Percentiles rank a stretch among this genome's conserved stretches.
Evolutionary conservation across 2,329 filamentous ascomycete genomes (phyloP).

Genomic region (Moelleriella libera): DNA sequence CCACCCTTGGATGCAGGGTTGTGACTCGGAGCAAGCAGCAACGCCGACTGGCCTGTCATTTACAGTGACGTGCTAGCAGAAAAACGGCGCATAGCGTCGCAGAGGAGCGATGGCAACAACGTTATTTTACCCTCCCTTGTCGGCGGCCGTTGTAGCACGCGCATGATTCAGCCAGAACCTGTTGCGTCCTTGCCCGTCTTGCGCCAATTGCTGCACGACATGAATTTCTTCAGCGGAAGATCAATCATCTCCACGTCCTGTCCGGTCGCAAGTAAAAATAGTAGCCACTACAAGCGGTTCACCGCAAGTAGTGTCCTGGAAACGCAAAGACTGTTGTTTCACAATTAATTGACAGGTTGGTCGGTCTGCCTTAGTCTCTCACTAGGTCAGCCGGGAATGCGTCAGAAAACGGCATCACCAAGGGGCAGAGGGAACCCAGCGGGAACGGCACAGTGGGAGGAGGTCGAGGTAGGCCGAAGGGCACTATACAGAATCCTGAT

Average conservation of each 20-base stretch:
- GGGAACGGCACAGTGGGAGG: too few species aligned
- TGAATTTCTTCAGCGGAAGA: too few species aligned
- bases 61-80: background rate
- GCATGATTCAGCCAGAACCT: too few species aligned
- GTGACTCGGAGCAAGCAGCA: too few species aligned
- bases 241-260: background rate
- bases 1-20: too few species aligned
- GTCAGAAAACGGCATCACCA: background rate
- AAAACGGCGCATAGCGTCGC: background rate
- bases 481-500: too few species aligned
- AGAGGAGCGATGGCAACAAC: too few species aligned
- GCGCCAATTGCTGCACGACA: too few species aligned
- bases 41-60: background rate
- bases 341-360: background rate
- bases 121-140: background rate
- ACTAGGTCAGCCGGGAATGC: background rate
- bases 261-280: background rate
- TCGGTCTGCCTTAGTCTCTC: background rate
- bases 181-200: too few species aligned
- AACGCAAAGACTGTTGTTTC: background rate
- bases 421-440: background rate
- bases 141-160: too few species aligned
- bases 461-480: too few species aligned
- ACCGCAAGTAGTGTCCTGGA: background rate
- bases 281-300: background rate